Percentiles rank a stretch among this genome's conserved stretches.
Evolutionary conservation across 2,329 filamentous ascomycete genomes (phyloP).

Genomic region (Rutstroemia sp.): DNA sequence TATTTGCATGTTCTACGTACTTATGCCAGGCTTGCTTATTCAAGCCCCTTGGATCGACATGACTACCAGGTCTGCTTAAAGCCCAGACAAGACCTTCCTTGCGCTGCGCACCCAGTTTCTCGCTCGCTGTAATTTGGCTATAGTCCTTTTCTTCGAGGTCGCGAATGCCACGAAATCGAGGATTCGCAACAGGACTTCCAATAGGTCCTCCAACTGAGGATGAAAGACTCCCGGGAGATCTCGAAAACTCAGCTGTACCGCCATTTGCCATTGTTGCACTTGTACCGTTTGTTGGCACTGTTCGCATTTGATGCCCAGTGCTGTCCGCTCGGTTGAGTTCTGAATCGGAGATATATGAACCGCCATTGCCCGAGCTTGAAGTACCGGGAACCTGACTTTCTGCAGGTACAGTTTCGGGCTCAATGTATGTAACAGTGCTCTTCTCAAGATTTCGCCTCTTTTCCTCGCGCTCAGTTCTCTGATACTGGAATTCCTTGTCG

Average conservation of each 20-base stretch:
- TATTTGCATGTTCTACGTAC: conserved; percentile 43
- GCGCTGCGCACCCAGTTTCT: conserved; percentile 59
- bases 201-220: conserved; percentile 30
- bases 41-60: conserved; percentile 88
- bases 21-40: conserved; percentile 99
- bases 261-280: conserved; percentile 28
- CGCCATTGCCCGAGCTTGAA: conserved; percentile 22
- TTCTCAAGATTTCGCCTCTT: conserved; percentile 87
- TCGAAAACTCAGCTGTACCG: conserved; percentile 31
- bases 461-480: conserved; percentile 90
- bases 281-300: conserved; percentile 38
- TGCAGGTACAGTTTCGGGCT: conserved; percentile 53
- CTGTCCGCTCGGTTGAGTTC: conserved; percentile 69
- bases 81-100: conserved; percentile 97
- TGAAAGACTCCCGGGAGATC: conserved; percentile 50
- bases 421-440: conserved; percentile 65
- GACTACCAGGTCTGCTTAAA: conserved; percentile 82
- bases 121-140: conserved; percentile 42
- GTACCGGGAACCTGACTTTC: conserved; percentile 29
- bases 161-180: conserved; percentile 82
- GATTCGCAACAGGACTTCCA: conserved; percentile 43
- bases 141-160: conserved; percentile 81
- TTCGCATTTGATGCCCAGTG: conserved; percentile 47
- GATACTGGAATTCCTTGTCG: conserved; percentile 94
- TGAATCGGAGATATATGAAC: conserved; percentile 50